A percentile compares a stretch with the other conserved stretches of the same genome.
Evolutionary conservation across 2,329 filamentous ascomycete genomes (phyloP).

Genomic region (Polychaeton citri): DNA sequence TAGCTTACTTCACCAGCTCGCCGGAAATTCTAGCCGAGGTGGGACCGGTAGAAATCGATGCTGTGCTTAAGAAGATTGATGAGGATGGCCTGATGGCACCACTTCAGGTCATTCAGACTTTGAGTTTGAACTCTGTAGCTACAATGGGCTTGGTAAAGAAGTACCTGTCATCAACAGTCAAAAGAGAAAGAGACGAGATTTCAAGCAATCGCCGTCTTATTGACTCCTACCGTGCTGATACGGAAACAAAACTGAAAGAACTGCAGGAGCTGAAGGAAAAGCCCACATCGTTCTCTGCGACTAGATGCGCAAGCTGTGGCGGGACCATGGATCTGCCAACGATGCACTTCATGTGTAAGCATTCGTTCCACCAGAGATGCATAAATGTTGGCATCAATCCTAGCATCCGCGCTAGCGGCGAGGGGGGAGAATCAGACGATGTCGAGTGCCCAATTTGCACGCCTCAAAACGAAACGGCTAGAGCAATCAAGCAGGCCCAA

Average conservation of each 20-base stretch:
- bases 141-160: constrained; percentile 96
- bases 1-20: constrained; percentile 87
- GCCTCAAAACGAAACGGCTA: constrained; percentile 72
- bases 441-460: constrained; percentile 80
- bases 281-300: constrained; percentile 80
- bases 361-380: constrained; percentile 90
- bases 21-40: constrained; percentile 70
- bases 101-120: constrained; percentile 87
- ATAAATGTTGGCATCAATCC: constrained; percentile 40
- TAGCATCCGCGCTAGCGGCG: constrained; percentile 8
- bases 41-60: constrained; percentile 61
- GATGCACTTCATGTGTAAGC: constrained; percentile 94
- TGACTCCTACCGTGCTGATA: constrained; percentile 71
- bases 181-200: constrained; percentile 78
- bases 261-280: constrained; percentile 64
- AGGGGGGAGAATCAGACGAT: constrained; percentile 41
- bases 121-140: constrained; percentile 66
- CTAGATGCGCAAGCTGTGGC: constrained; percentile 72
- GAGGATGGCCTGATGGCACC: constrained; percentile 87
- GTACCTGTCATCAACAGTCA: constrained; percentile 80
- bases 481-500: constrained; percentile 74
- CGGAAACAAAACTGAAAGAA: constrained; percentile 63
- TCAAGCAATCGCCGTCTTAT: constrained; percentile 67
- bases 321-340: constrained; percentile 70
- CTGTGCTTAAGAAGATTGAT: constrained; percentile 74